Base-by-base conservation (phyloP, 352 stramenopile genomes). In the Phytopythium delawarense region DNA sequence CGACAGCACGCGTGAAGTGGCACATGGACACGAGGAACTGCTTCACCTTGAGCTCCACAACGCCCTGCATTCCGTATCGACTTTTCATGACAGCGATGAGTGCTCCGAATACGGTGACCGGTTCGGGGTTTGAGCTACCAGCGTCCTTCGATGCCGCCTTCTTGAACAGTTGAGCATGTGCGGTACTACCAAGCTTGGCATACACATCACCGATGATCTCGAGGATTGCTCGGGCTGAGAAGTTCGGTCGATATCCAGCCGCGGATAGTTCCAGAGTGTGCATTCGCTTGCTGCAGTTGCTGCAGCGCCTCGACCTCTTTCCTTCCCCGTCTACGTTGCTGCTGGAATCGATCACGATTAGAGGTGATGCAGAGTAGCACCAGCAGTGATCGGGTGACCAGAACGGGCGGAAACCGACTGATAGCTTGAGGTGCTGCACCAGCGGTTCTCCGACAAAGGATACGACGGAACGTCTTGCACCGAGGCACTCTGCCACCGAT, bases 331-430 rank as follows among this genome's bases (percentile, higher is more conserved):
- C 55, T 0, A 51, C 35, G 44, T 56, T 7, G 6, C 65, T 49
- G 30, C n/a, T 12, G 9, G 37, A 23, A 9, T 49, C 45, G 9
- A 67, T n/a, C 34, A 80, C 63, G 9, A 59, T 49, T 6, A 84
- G 57, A 12, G 59, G 48, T 12, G 65, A 61, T 25, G 55, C 63
- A 8, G 62, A 32, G 13, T 30, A 6, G 21, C 66, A 91, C 81
- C 81, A 91, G 55, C 81, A 91, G 25, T 76, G 86, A 0, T 76
- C 81, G 55, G 65, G 71, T n/a, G 75, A 76, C 79, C 79, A 91
- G 21, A 75, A 68, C 20, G 63, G 51, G 39, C 66, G 65, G 58
- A 91, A 88, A 20, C 61, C 64, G 0, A 59, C 34, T 9, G 79
- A 85, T 2, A 91, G 51, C 37, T 71, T 76, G 16, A 91, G 66